Conservation (phyloP, 139 green algal genomes). For the Coccomyxa sp. region DNA sequence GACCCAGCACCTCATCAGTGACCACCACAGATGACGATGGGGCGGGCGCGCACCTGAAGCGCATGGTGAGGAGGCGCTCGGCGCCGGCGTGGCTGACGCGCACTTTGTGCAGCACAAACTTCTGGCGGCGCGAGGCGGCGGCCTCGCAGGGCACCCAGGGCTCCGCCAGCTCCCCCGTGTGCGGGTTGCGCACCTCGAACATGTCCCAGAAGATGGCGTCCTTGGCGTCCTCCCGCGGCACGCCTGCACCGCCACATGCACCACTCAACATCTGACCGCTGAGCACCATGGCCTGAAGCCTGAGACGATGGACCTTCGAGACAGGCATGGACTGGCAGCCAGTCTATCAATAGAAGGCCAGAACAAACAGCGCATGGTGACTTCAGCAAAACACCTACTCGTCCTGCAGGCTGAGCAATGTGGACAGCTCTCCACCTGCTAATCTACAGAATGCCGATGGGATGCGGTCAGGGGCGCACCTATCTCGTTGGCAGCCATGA, state of each 20-base stretch:
- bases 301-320: no score
- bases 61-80: neutral
- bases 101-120: neutral
- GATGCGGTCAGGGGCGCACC: neutral
- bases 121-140: neutral
- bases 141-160: neutral
- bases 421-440: no score
- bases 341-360: no score
- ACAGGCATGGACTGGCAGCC: no score
- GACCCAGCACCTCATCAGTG: neutral
- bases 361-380: no score
- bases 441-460: no score
- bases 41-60: neutral
- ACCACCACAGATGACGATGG: neutral
- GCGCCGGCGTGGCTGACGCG: neutral
- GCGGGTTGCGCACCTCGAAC: neutral
- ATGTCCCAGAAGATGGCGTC: neutral
- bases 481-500: neutral
- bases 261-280: no score
- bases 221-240: neutral
- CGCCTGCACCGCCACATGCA: conserved; percentile 22
- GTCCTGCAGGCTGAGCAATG: no score
- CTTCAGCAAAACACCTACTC: no score
- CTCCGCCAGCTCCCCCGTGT: neutral
- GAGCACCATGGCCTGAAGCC: no score